Conservation (phyloP, 2,329 filamentous ascomycete genomes). For the Fusarium protoensiforme region DNA sequence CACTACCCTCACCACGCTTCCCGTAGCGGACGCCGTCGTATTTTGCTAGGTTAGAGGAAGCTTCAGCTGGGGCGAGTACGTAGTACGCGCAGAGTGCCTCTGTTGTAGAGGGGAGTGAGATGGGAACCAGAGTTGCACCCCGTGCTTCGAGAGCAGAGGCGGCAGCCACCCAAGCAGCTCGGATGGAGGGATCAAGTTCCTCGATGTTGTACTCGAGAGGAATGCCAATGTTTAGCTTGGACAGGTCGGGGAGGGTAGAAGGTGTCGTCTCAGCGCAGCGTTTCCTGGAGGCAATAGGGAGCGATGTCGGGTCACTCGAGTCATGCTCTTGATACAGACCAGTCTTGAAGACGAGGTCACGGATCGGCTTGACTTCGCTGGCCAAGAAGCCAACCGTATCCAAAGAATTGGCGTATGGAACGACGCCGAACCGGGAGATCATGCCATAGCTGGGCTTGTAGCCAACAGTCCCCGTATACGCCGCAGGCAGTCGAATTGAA, state of each 20-base stretch:
- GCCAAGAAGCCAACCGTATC: conserved; percentile 88
- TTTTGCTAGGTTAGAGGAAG: conserved; percentile 94
- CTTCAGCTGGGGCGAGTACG: conserved; percentile 92
- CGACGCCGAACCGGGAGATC: conserved; percentile 85
- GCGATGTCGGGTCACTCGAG: conserved; percentile 77
- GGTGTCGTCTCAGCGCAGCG: conserved; percentile 52
- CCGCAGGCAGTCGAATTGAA: conserved; percentile 86
- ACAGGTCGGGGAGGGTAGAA: conserved; percentile 39
- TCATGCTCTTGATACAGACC: conserved; percentile 68
- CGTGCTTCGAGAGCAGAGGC: conserved; percentile 68
- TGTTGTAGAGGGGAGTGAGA: conserved; percentile 85
- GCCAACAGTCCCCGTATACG: conserved; percentile 84
- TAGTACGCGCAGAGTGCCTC: conserved; percentile 95
- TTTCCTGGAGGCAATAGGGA: conserved; percentile 66
- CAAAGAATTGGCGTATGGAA: conserved; percentile 92
- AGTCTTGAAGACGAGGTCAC: conserved; percentile 62
- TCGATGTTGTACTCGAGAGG: conserved; percentile 87
- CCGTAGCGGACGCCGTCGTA: conserved; percentile 98
- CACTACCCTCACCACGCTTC: conserved; percentile 60
- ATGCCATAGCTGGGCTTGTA: conserved; percentile 95
- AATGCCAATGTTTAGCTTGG: conserved; percentile 63
- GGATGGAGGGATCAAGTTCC: conserved; percentile 78
- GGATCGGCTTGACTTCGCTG: conserved; percentile 61
- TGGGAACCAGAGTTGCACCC: conserved; percentile 79
- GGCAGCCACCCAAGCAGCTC: conserved; percentile 73